Evolutionary conservation across 176 grass and related monocot species (phyloP).

Genomic region (Avena sativa): DNA sequence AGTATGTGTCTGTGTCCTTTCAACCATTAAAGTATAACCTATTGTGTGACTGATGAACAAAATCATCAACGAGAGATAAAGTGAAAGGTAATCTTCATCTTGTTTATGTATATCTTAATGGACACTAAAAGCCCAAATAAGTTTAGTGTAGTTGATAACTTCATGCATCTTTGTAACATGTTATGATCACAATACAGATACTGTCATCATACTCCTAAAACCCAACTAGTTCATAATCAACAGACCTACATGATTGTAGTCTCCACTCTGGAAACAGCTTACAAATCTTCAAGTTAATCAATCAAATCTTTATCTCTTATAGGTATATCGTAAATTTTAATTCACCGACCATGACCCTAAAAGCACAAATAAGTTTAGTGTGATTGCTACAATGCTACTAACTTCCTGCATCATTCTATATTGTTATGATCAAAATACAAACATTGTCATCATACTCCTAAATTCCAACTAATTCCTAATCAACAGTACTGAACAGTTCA

Average conservation of each 20-base stretch:
- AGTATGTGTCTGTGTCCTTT: constrained; percentile 13
- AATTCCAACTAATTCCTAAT: constrained; percentile 22
- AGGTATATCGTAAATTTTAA: not conserved
- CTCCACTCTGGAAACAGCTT: constrained; percentile 12
- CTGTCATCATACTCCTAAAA: not conserved
- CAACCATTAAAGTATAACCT: constrained; percentile 8
- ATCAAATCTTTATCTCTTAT: constrained; percentile 2
- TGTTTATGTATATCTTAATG: not conserved
- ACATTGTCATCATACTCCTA: not conserved
- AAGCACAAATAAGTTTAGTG: not conserved
- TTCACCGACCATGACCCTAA: not conserved
- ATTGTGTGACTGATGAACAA: not conserved
- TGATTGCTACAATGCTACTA: not conserved
- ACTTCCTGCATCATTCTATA: not conserved
- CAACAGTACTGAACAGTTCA: constrained; percentile 13
- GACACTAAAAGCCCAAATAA: not conserved
- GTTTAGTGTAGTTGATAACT: not conserved
- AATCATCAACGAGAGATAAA: not conserved
- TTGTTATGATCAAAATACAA: constrained; percentile 17
- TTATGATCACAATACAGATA: constrained; percentile 22
- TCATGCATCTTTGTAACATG: not conserved
- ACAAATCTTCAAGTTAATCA: constrained; percentile 28
- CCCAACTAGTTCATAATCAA: constrained; percentile 10
- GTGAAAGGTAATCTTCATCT: not conserved
- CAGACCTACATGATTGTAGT: not conserved